A percentile compares a stretch with the other conserved stretches of the same genome.
Conservation (phyloP, 352 stramenopile species). For the Blastocystis sp. region DNA sequence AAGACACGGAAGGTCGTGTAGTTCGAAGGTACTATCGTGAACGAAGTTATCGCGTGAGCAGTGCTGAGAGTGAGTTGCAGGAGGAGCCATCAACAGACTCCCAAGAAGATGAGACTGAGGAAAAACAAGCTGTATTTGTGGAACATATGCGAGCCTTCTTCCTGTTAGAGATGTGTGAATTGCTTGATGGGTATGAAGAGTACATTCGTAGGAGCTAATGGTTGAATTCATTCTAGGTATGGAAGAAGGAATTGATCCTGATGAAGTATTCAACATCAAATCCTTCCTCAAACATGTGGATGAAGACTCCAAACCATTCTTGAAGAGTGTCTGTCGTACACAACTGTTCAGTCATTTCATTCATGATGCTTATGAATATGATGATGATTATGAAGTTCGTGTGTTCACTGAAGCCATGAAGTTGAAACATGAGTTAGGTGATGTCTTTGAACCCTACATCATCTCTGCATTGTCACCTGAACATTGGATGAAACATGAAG, state of each 20-base stretch:
- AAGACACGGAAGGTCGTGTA: neutral
- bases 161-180: conserved; percentile 24
- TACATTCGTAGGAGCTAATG: conserved; percentile 5
- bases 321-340: conserved; percentile 30
- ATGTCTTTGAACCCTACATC: conserved; percentile 21
- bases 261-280: conserved; percentile 36
- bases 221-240: no score
- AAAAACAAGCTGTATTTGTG: neutral
- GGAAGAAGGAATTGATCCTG: conserved; percentile 19
- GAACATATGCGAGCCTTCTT: conserved; percentile 16
- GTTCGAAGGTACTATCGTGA: conserved; percentile 47
- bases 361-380: conserved; percentile 51
- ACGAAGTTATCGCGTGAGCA: neutral
- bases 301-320: neutral
- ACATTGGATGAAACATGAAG: conserved; percentile 27
- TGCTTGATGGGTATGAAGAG: conserved; percentile 27
- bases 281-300: conserved; percentile 9
- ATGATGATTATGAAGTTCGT: conserved; percentile 43
- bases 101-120: neutral
- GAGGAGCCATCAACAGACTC: neutral
- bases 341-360: conserved; percentile 52
- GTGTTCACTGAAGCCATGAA: conserved; percentile 43
- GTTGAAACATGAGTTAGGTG: conserved; percentile 4
- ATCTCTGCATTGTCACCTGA: neutral
- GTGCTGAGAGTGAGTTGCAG: neutral